Conservation (phyloP, 495 filamentous ascomycete genomes). For the Daldinia bambusicola region DNA sequence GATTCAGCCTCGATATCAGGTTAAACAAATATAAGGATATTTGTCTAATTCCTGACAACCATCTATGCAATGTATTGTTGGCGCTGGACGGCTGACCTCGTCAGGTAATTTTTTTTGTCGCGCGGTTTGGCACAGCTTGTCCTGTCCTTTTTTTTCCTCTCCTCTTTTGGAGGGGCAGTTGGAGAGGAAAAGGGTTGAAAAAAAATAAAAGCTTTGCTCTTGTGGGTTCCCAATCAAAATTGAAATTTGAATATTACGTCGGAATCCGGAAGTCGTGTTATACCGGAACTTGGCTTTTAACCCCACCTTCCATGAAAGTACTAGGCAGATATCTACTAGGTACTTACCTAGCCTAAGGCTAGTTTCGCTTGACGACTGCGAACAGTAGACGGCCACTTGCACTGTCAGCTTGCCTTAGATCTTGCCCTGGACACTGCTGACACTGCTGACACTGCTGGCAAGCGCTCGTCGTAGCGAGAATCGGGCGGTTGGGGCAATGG, state of each 20-base stretch:
- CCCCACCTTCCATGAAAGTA: neutral
- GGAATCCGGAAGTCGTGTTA: conserved; percentile 35
- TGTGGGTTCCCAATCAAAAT: conserved; percentile 43
- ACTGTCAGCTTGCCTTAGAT: conserved; percentile 18
- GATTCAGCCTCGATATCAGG: conserved; percentile 43
- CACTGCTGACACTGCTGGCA: too few species aligned
- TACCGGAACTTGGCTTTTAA: conserved; percentile 13
- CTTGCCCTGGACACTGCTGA: too few species aligned
- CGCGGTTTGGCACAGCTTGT: conserved; percentile 41
- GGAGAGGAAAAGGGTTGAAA: conserved; percentile 13
- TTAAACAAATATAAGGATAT: conserved; percentile 38
- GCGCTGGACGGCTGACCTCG: conserved; percentile 39
- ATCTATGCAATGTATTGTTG: conserved; percentile 26
- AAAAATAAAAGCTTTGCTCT: conserved; percentile 41
- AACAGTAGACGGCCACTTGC: neutral
- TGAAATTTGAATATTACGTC: conserved; percentile 22
- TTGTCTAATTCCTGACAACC: conserved; percentile 32
- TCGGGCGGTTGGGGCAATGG: conserved; percentile 17
- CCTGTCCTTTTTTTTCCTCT: conserved; percentile 39
- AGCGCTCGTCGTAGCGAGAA: conserved; percentile 26
- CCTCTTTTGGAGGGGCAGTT: conserved; percentile 32
- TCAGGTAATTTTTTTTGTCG: conserved; percentile 25
- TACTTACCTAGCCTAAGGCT: too few species aligned
- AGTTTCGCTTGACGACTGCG: neutral
- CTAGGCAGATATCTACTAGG: neutral